Percentiles rank a stretch among this genome's conserved stretches.
Conservation (phyloP, 1,284 basidiomycete genomes). For the Papiliotrema nemorosa region DNA sequence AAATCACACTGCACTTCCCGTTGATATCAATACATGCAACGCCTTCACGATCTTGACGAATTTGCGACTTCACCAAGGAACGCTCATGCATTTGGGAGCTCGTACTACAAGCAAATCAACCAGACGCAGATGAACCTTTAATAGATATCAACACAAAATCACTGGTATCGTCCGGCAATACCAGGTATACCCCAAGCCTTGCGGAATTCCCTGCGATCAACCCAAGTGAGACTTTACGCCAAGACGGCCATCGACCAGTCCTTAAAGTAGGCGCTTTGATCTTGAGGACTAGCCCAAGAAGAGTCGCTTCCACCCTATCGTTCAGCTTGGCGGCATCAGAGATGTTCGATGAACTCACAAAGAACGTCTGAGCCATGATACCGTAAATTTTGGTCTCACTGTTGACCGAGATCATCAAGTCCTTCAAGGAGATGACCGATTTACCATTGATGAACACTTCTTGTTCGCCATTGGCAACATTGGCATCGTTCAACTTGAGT, state of each 20-base stretch:
- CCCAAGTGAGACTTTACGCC: no score
- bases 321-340: neutral
- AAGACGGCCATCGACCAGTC: slow-evolving; percentile 63
- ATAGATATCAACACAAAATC: no score
- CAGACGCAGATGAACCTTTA: no score
- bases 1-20: no score
- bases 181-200: no score
- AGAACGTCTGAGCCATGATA: slow-evolving; percentile 67
- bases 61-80: no score
- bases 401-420: slow-evolving; percentile 55
- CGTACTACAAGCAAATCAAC: no score
- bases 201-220: no score
- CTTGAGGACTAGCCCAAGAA: slow-evolving; percentile 57
- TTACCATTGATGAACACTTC: slow-evolving; percentile 61
- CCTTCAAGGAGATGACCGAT: slow-evolving; percentile 56
- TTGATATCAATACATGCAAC: no score
- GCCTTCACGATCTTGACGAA: no score
- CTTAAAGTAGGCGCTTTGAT: slow-evolving; percentile 60
- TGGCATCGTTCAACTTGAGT: slow-evolving; percentile 61
- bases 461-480: slow-evolving; percentile 51
- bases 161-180: no score
- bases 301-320: slow-evolving; percentile 28
- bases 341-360: slow-evolving; percentile 55
- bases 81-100: no score
- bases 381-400: slow-evolving; percentile 56